Percentiles rank a stretch among this genome's conserved stretches.
These are phyloP conservation scores for Kazachstania africana DNA, from an alignment of 805 yeast genomes.

Conservation along the genomic window DNA sequence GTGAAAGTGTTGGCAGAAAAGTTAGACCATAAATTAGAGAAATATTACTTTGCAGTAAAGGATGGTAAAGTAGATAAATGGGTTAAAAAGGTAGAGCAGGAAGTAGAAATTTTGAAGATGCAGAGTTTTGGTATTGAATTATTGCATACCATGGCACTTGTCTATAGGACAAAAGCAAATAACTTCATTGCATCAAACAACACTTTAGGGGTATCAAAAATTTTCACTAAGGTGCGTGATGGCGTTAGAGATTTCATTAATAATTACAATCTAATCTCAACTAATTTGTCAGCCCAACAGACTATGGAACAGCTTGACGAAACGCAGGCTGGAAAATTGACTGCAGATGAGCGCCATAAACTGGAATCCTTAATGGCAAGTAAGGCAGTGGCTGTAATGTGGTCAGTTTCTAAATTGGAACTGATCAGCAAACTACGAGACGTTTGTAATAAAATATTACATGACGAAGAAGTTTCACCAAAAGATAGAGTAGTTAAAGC, in stretches of 20 bases:
- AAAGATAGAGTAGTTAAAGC: constrained; percentile 62
- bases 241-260: constrained; percentile 72
- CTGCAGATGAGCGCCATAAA: constrained; percentile 52
- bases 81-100: constrained; percentile 37
- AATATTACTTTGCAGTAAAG: constrained; percentile 32
- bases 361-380: constrained; percentile 73
- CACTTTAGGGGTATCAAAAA: constrained; percentile 74
- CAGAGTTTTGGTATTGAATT: constrained; percentile 90
- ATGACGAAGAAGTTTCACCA: constrained; percentile 47
- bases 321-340: constrained; percentile 47
- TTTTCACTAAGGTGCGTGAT: constrained; percentile 67
- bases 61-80: constrained; percentile 37
- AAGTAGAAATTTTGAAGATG: constrained; percentile 68
- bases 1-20: constrained; percentile 37
- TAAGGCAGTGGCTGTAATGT: constrained; percentile 79
- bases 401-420: constrained; percentile 89
- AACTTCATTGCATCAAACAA: constrained; percentile 60
- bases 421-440: constrained; percentile 61
- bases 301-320: constrained; percentile 59
- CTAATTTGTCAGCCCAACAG: constrained; percentile 77
- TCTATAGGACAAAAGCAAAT: constrained; percentile 60
- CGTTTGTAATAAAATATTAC: constrained; percentile 64
- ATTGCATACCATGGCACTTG: constrained; percentile 65
- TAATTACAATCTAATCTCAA: constrained; percentile 64
- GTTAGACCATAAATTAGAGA: constrained; percentile 36